Evolutionary conservation across 2,329 filamentous ascomycete genomes (phyloP).

Genomic region (Fusarium sp.): DNA sequence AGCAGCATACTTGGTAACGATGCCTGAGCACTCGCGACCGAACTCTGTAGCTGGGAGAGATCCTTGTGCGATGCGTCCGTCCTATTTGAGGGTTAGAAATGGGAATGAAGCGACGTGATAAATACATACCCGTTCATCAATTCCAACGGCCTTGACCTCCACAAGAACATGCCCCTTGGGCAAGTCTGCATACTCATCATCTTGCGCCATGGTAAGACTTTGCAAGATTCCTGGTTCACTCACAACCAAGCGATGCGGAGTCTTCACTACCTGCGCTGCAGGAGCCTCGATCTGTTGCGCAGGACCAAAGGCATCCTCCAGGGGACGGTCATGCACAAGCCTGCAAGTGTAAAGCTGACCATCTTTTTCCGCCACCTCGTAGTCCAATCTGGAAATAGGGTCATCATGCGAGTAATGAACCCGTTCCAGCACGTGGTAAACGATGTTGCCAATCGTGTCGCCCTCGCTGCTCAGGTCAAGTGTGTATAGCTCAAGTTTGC

Average conservation of each 20-base stretch:
- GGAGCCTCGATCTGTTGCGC: slow-evolving; percentile 34
- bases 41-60: slow-evolving; percentile 37
- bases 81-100: slow-evolving; percentile 32
- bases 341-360: slow-evolving; percentile 44
- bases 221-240: slow-evolving; percentile 42
- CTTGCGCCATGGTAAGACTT: slow-evolving; percentile 39
- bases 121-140: slow-evolving; percentile 39
- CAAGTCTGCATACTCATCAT: not conserved
- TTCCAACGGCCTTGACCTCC: slow-evolving; percentile 39
- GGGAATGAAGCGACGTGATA: not conserved
- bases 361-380: slow-evolving; percentile 43
- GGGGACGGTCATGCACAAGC: slow-evolving; percentile 33
- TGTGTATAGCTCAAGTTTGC: slow-evolving; percentile 41
- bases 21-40: slow-evolving; percentile 41
- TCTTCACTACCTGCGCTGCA: slow-evolving; percentile 16
- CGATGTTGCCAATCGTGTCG: slow-evolving; percentile 13
- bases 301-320: slow-evolving; percentile 41
- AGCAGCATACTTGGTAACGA: slow-evolving; percentile 28
- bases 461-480: slow-evolving; percentile 40
- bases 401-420: slow-evolving; percentile 39
- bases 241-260: slow-evolving; percentile 33
- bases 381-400: slow-evolving; percentile 41
- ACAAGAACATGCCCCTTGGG: slow-evolving; percentile 38
- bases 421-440: slow-evolving; percentile 38
- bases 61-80: slow-evolving; percentile 36